Conservation (phyloP, 345 rosid species). For the Jatropha curcas region DNA sequence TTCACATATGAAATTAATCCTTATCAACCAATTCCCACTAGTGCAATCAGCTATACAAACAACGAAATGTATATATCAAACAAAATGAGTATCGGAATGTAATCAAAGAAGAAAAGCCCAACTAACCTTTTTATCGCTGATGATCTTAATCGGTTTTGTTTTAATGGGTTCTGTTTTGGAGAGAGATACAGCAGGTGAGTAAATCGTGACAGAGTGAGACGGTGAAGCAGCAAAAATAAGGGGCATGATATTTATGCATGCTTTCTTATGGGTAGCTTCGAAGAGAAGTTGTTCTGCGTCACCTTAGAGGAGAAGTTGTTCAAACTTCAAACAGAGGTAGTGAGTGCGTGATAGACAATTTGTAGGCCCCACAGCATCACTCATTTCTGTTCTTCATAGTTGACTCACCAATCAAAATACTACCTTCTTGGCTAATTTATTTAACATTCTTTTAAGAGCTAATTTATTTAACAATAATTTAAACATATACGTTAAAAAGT, state of each 20-base stretch:
- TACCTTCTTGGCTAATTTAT: too few species aligned
- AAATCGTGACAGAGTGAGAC: neutral
- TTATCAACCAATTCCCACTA: neutral
- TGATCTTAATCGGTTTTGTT: too few species aligned
- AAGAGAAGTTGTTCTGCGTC: neutral
- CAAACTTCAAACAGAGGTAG: too few species aligned
- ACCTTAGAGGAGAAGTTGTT: neutral
- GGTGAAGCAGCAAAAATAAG: neutral
- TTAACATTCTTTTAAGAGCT: too few species aligned
- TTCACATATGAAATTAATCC: neutral
- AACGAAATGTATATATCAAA: too few species aligned
- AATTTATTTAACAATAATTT: too few species aligned
- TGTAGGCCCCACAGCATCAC: neutral
- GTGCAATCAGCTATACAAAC: too few species aligned
- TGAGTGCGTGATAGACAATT: neutral
- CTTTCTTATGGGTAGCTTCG: neutral
- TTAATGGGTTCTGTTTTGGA: neutral
- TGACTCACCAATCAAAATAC: too few species aligned
- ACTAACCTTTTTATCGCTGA: slow-evolving; percentile 1
- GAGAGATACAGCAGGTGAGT: neutral
- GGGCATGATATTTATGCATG: neutral
- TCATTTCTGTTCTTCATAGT: too few species aligned
- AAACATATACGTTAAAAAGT: too few species aligned
- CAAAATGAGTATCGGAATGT: neutral
- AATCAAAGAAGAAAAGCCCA: neutral